phyloP scores from a whole-genome alignment of 23 red algal genomes.

The Gracilaria domingensis region DNA sequence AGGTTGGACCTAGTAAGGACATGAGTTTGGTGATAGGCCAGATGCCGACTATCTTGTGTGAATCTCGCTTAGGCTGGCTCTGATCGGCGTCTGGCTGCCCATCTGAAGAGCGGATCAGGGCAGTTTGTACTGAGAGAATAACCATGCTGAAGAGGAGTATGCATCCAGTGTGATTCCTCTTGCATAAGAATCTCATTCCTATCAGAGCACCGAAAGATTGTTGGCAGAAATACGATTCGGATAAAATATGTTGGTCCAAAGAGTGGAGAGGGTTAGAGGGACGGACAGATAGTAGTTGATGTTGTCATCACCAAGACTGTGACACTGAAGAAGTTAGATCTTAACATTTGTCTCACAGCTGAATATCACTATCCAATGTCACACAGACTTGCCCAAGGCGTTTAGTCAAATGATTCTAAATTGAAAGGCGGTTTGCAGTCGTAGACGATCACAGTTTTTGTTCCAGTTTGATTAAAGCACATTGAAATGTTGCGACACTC shows the following conservation, averaged over 20 bases:
- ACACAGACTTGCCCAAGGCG: background rate
- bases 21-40: slow-evolving; percentile 51
- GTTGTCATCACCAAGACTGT: background rate
- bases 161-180: background rate
- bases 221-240: too few species aligned
- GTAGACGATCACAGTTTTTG: background rate
- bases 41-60: slow-evolving; percentile 11
- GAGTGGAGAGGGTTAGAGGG: too few species aligned
- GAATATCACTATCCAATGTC: background rate
- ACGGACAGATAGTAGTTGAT: too few species aligned
- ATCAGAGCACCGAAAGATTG: too few species aligned
- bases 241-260: too few species aligned
- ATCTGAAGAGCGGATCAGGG: background rate
- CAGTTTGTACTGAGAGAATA: slow-evolving; percentile 3
- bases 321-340: background rate
- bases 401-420: background rate
- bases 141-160: slow-evolving; percentile 13
- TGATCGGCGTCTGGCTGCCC: background rate
- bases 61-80: background rate
- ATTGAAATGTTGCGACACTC: too few species aligned
- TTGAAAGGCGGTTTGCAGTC: background rate
- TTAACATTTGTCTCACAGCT: too few species aligned
- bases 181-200: background rate
- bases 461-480: too few species aligned
- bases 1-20: slow-evolving; percentile 52